Evolutionary conservation across 169 alveolate species (phyloP).

Genomic region (Plasmodium coatneyi): DNA sequence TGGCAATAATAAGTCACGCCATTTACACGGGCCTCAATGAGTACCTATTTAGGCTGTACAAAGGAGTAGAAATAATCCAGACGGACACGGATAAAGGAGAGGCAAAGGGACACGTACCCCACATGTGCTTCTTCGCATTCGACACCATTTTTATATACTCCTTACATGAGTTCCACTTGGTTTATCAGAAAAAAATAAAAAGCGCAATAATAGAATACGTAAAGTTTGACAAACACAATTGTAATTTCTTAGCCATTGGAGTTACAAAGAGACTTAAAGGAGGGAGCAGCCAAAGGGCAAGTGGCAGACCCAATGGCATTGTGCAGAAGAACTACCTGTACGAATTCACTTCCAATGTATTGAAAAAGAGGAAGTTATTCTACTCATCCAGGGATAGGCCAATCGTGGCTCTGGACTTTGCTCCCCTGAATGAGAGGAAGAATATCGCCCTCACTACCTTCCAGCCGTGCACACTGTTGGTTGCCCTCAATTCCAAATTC

Average conservation of each 20-base stretch:
- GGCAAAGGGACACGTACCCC: not conserved
- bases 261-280: conserved; percentile 18
- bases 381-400: conserved; percentile 38
- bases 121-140: conserved; percentile 31
- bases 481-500: conserved; percentile 49
- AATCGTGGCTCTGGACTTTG: conserved; percentile 36
- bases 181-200: conserved; percentile 20
- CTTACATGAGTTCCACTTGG: conserved; percentile 36
- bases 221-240: conserved; percentile 26
- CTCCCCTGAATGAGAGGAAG: conserved; percentile 28
- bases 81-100: not conserved
- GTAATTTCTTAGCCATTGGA: conserved; percentile 27
- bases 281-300: not conserved
- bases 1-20: conserved; percentile 53
- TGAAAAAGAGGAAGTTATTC: conserved; percentile 46
- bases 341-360: conserved; percentile 18
- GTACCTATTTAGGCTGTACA: conserved; percentile 26
- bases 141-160: conserved; percentile 43
- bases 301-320: not conserved
- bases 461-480: conserved; percentile 18
- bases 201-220: conserved; percentile 42
- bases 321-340: conserved; percentile 42
- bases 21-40: conserved; percentile 30
- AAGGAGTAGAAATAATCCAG: conserved; percentile 40
- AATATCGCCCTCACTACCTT: not conserved